Conservation (phyloP, 306 rosid genomes). For the Fragaria ananassa region DNA sequence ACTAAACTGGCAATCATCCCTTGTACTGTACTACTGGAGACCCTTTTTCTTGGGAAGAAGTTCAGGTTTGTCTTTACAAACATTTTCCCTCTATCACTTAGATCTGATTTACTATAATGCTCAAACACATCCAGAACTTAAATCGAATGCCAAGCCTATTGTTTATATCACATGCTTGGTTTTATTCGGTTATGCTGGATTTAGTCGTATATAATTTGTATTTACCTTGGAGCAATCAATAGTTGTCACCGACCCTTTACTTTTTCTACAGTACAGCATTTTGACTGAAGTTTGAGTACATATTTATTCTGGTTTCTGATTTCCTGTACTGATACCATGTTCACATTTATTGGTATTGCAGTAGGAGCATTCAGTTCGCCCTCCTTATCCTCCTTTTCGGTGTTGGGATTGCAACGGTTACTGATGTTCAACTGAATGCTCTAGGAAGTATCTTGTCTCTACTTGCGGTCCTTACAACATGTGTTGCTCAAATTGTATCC, state of each 20-base stretch:
- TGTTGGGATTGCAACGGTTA: conserved; percentile 93
- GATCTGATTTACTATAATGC: conserved; percentile 1
- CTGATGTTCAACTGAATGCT: conserved; percentile 89
- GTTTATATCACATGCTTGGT: not conserved
- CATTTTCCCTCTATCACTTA: conserved; percentile 13
- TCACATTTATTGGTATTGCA: conserved; percentile 40
- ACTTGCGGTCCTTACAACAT: conserved; percentile 85
- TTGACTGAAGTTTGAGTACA: conserved; percentile 7
- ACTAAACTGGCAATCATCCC: conserved; percentile 99
- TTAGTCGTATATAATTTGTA: not conserved
- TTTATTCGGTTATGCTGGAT: not conserved
- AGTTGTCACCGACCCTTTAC: not conserved
- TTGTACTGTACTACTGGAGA: conserved; percentile 95
- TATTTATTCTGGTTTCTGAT: not conserved
- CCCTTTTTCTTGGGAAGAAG: conserved; percentile 76
- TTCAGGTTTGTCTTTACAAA: conserved; percentile 60
- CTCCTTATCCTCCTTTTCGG: conserved; percentile 76
- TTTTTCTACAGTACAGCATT: not conserved
- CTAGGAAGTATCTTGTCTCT: conserved; percentile 78
- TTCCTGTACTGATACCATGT: conserved; percentile 18
- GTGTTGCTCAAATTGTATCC: conserved; percentile 99
- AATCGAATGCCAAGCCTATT: not conserved
- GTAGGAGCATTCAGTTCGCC: conserved; percentile 78
- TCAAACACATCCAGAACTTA: not conserved
- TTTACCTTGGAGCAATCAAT: not conserved